Evolutionary conservation across 1,284 basidiomycete genomes (phyloP).

Genomic region (Apiotrichum siamense): DNA sequence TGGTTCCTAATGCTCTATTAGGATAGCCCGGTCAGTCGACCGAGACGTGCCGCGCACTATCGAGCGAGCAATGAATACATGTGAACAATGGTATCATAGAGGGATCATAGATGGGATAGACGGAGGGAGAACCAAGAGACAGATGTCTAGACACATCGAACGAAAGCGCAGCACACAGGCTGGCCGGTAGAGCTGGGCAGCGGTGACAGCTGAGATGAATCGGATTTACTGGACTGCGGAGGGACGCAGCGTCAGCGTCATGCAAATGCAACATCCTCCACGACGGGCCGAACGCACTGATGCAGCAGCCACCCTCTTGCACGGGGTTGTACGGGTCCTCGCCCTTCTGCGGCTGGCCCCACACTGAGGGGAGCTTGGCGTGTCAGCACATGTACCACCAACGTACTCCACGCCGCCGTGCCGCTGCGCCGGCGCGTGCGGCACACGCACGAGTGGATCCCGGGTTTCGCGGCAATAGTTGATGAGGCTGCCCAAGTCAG

Average conservation of each 20-base stretch:
- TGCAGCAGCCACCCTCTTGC: constrained; percentile 35
- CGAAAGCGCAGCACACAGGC: background rate
- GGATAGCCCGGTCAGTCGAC: too few species aligned
- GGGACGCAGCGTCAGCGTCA: too few species aligned
- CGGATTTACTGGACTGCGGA: constrained; percentile 7
- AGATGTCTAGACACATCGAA: background rate
- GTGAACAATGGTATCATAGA: background rate
- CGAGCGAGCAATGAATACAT: constrained; percentile 9
- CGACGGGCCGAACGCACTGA: constrained; percentile 20
- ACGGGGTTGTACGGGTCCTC: constrained; percentile 51
- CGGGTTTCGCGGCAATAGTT: constrained; percentile 86
- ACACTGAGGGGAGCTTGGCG: constrained; percentile 73
- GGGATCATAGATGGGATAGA: too few species aligned
- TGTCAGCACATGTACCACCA: too few species aligned
- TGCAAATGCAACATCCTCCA: background rate
- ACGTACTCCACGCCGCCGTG: too few species aligned
- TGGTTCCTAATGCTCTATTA: too few species aligned
- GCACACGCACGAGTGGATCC: constrained; percentile 66
- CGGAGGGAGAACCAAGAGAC: background rate
- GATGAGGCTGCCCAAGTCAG: constrained; percentile 61
- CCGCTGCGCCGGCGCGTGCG: too few species aligned
- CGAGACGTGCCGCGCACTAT: too few species aligned
- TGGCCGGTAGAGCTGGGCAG: background rate
- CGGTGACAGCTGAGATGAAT: constrained; percentile 3
- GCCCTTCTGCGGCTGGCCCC: constrained; percentile 82